These are phyloP conservation scores for Rhynchosporium secalis DNA, from an alignment of 2,329 filamentous ascomycete genomes.

Conservation along the genomic window DNA sequence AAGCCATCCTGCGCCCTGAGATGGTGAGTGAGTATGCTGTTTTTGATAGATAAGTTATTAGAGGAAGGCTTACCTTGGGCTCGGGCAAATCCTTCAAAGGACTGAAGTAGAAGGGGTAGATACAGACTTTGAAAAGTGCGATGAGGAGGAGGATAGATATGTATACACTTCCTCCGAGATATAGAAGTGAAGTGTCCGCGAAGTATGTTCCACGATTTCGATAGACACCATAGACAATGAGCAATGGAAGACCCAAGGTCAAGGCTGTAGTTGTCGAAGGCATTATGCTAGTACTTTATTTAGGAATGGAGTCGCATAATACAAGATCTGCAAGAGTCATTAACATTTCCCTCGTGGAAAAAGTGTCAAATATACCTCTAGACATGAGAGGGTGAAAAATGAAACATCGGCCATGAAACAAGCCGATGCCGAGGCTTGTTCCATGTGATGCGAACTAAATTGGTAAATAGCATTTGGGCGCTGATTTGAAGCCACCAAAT, in stretches of 20 bases:
- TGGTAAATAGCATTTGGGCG: no score
- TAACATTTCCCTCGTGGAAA: not conserved
- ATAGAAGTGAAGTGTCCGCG: not conserved
- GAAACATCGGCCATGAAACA: not conserved
- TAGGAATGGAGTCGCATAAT: not conserved
- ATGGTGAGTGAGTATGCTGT: not conserved
- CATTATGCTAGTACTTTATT: not conserved
- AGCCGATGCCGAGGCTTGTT: not conserved
- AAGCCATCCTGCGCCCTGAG: constrained; percentile 1
- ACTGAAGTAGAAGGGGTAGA: constrained; percentile 11
- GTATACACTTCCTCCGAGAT: not conserved
- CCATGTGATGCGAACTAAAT: not conserved
- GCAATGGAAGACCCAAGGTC: not conserved
- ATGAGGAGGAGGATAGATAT: not conserved
- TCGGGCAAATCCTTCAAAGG: constrained; percentile 2
- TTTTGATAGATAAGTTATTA: not conserved
- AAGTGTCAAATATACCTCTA: not conserved
- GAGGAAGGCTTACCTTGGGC: not conserved
- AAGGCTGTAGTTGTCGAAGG: not conserved
- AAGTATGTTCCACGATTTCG: not conserved
- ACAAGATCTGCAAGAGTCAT: not conserved
- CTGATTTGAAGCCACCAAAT: not conserved
- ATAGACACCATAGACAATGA: not conserved
- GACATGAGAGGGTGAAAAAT: not conserved
- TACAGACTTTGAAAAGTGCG: not conserved